phyloP scores from a whole-genome alignment of 2,329 filamentous ascomycete species.

The Nemania sp. region DNA sequence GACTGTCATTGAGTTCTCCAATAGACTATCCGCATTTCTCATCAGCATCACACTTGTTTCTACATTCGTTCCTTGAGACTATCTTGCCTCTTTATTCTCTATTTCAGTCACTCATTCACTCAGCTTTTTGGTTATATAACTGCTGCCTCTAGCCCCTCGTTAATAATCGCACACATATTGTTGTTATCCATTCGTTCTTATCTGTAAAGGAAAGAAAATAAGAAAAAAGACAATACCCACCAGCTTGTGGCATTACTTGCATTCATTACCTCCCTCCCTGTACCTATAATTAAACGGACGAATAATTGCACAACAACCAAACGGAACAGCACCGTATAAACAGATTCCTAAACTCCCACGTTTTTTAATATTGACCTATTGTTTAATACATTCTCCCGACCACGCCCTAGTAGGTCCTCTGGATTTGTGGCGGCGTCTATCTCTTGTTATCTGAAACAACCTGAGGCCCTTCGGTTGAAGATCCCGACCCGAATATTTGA shows the following conservation, averaged over 20 bases:
- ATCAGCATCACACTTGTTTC: conserved; percentile 29
- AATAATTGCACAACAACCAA: neutral
- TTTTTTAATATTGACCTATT: conserved; percentile 18
- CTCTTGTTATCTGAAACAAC: neutral
- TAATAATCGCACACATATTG: conserved; percentile 20
- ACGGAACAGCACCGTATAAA: conserved; percentile 4
- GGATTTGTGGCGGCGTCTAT: neutral
- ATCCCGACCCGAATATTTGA: conserved; percentile 20
- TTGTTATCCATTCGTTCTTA: conserved; percentile 3
- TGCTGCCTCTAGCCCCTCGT: conserved; percentile 11
- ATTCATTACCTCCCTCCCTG: neutral
- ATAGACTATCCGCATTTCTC: conserved; percentile 40
- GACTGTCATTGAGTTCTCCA: conserved; percentile 24
- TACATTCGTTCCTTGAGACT: conserved; percentile 20
- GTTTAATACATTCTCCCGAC: conserved; percentile 15
- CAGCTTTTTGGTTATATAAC: conserved; percentile 12
- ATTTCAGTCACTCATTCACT: conserved; percentile 32
- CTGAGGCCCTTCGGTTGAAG: neutral
- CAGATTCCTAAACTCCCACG: neutral
- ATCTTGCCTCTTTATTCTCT: conserved; percentile 13
- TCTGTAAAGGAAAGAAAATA: neutral
- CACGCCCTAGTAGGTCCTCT: neutral
- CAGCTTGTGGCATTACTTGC: neutral
- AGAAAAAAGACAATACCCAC: neutral
- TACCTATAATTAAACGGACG: conserved; percentile 6